A percentile compares a stretch with the other conserved stretches of the same genome.
Evolutionary conservation across 2,329 filamentous ascomycete species (phyloP).

Genomic region (Penicillium sp.): DNA sequence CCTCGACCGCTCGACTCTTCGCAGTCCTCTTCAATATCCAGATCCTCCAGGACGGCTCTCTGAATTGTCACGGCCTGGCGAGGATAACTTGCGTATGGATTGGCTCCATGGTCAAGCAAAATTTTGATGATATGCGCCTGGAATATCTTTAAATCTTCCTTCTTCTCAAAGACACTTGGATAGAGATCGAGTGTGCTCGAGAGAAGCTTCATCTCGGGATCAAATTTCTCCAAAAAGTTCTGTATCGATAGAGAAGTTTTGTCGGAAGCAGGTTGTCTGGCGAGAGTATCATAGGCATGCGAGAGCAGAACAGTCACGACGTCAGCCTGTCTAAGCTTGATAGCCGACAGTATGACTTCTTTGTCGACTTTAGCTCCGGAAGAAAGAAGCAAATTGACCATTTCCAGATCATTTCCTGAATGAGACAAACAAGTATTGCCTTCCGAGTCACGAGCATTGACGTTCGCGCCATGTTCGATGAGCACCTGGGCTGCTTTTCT

Average conservation of each 20-base stretch:
- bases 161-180: not conserved
- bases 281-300: not conserved
- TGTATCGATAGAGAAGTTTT: not conserved
- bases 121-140: constrained; percentile 5
- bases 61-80: too few relatives aligned
- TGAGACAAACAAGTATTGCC: constrained; percentile 8
- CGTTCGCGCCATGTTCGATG: not conserved
- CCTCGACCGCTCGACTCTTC: too few relatives aligned
- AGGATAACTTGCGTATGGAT: constrained; percentile 19
- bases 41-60: too few relatives aligned
- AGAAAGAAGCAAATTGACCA: constrained; percentile 7
- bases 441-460: not conserved
- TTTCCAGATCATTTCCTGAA: constrained; percentile 5
- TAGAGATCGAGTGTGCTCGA: not conserved
- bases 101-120: constrained; percentile 16
- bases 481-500: not conserved
- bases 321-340: not conserved
- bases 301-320: not conserved
- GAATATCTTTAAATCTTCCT: not conserved
- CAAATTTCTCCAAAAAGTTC: not conserved
- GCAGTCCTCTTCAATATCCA: too few relatives aligned
- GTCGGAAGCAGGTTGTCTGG: not conserved
- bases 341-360: constrained; percentile 1
- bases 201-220: not conserved
- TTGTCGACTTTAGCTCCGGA: constrained; percentile 4